Percentiles rank a stretch among this genome's conserved stretches.
These are phyloP conservation scores for Penicillium crustosum DNA, from an alignment of 2,329 filamentous ascomycete species.

Conservation along the genomic window DNA sequence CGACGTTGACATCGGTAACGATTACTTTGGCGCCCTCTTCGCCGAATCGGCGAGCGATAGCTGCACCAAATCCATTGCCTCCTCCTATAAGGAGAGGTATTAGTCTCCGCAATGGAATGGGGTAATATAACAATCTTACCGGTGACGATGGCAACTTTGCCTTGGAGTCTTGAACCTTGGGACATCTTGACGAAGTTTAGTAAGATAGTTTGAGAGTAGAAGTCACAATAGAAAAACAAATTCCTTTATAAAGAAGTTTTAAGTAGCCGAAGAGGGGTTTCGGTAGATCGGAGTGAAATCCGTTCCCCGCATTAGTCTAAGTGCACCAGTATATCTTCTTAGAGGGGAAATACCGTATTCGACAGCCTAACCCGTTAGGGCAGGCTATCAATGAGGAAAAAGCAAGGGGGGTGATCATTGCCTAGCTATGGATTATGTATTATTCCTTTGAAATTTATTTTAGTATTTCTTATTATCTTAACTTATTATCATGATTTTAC, in stretches of 20 bases:
- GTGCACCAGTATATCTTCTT: not conserved
- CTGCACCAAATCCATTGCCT: constrained; percentile 46
- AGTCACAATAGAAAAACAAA: not conserved
- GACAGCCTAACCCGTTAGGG: not conserved
- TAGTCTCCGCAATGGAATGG: not conserved
- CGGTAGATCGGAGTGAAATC: constrained; percentile 19
- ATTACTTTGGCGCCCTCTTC: constrained; percentile 46
- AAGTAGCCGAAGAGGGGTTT: constrained; percentile 15
- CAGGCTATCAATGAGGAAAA: not conserved
- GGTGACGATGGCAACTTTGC: constrained; percentile 49
- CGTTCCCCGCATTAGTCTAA: constrained; percentile 19
- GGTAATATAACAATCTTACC: constrained; percentile 30
- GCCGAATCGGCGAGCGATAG: constrained; percentile 42
- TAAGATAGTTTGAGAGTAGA: not conserved
- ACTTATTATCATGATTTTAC: not conserved
- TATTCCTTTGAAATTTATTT: too few species aligned
- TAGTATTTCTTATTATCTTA: not conserved
- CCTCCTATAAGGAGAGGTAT: constrained; percentile 29
- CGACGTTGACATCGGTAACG: constrained; percentile 43
- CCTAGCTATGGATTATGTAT: not conserved
- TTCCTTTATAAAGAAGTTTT: not conserved
- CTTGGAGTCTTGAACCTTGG: constrained; percentile 38
- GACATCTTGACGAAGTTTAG: constrained; percentile 8
- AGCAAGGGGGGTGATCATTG: not conserved
- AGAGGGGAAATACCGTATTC: not conserved